A percentile compares a stretch with the other conserved stretches of the same genome.
phyloP scores from a whole-genome alignment of 352 stramenopile genomes.

The Pythium folliculosum region DNA sequence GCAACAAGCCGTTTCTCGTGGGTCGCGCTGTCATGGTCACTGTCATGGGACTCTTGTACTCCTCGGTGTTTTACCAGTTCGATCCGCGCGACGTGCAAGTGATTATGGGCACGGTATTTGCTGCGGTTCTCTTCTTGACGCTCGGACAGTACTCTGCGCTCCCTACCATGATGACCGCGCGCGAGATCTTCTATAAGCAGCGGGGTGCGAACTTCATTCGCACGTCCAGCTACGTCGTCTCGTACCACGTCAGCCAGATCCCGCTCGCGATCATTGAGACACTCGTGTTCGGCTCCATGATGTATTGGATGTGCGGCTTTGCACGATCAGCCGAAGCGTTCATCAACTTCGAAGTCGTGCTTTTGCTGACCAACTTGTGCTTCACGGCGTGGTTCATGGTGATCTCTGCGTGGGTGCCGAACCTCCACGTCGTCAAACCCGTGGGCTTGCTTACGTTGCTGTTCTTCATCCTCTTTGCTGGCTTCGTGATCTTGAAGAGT shows the following conservation, averaged over 20 bases:
- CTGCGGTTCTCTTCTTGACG: background rate
- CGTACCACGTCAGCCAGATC: constrained; percentile 26
- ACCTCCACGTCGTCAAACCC: constrained; percentile 32
- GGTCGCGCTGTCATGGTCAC: constrained; percentile 33
- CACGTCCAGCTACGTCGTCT: constrained; percentile 60
- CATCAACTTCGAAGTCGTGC: constrained; percentile 34
- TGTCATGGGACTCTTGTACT: constrained; percentile 30
- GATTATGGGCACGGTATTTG: constrained; percentile 45
- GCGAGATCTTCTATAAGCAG: constrained; percentile 70
- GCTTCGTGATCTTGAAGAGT: constrained; percentile 40
- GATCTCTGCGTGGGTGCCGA: constrained; percentile 22
- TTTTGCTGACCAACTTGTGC: constrained; percentile 34
- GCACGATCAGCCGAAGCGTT: constrained; percentile 15
- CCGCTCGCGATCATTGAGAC: constrained; percentile 46
- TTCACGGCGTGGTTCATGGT: constrained; percentile 36
- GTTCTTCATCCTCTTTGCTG: constrained; percentile 40
- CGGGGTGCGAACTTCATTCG: constrained; percentile 62
- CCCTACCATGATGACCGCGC: constrained; percentile 50
- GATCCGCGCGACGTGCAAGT: constrained; percentile 27
- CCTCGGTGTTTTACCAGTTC: constrained; percentile 30
- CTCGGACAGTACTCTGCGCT: constrained; percentile 48
- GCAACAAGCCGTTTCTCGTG: constrained; percentile 34
- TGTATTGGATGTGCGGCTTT: constrained; percentile 80
- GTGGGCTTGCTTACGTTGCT: constrained; percentile 31
- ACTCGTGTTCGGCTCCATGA: constrained; percentile 69